phyloP scores from a whole-genome alignment of 2,329 filamentous ascomycete species.

The Chrysoporthe deuterocubensis region DNA sequence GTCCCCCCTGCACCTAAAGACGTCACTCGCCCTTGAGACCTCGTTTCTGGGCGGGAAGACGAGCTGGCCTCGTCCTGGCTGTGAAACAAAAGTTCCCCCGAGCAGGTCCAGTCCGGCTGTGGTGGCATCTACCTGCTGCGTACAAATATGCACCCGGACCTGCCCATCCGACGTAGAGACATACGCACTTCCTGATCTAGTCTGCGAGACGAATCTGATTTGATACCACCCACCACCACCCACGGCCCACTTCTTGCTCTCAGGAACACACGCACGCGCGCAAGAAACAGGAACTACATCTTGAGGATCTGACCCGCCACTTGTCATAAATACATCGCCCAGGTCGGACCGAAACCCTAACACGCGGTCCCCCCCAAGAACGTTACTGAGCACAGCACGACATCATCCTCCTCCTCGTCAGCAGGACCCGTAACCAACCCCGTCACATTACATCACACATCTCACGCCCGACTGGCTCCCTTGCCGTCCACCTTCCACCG shows the following conservation, averaged over 20 bases:
- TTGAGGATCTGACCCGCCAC: not conserved
- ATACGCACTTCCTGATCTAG: not conserved
- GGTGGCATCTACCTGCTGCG: not conserved
- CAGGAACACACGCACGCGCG: too few species aligned
- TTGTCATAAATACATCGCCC: slow-evolving; percentile 10
- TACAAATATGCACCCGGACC: not conserved
- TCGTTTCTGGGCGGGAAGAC: not conserved
- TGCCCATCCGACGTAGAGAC: not conserved
- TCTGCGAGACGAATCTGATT: not conserved
- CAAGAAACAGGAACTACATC: not conserved
- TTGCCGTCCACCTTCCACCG: slow-evolving; percentile 2
- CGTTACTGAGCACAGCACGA: slow-evolving; percentile 2
- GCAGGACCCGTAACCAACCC: slow-evolving; percentile 2
- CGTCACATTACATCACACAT: slow-evolving; percentile 17
- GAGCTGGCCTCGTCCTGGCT: not conserved
- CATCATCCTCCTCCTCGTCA: not conserved
- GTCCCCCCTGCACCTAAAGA: slow-evolving; percentile 1
- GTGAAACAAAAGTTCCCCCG: not conserved
- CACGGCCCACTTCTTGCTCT: slow-evolving; percentile 8
- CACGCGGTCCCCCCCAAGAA: not conserved
- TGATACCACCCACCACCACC: not conserved
- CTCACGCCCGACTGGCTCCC: not conserved
- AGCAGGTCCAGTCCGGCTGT: too few species aligned
- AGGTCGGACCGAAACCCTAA: not conserved
- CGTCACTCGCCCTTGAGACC: not conserved